These are phyloP conservation scores for Daldinia caldariorum DNA, from an alignment of 495 filamentous ascomycete species.

Conservation along the genomic window DNA sequence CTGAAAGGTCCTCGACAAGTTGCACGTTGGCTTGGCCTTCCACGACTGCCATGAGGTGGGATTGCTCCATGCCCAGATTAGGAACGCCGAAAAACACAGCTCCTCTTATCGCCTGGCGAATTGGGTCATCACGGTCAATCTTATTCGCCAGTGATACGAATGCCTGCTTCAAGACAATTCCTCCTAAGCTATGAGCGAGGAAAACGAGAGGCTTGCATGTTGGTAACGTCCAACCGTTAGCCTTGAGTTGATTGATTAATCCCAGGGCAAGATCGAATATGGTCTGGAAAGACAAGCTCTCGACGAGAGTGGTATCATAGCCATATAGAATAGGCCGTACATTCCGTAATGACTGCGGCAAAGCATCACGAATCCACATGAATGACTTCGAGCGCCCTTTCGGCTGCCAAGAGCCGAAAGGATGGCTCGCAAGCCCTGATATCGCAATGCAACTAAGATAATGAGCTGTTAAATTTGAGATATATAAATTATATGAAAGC, in stretches of 20 bases:
- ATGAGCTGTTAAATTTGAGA: not conserved
- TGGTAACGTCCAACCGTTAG: slow-evolving; percentile 11
- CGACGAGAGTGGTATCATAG: slow-evolving; percentile 23
- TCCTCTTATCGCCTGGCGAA: slow-evolving; percentile 34
- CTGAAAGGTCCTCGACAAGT: slow-evolving; percentile 24
- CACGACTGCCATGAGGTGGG: slow-evolving; percentile 34
- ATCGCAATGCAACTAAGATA: slow-evolving; percentile 35
- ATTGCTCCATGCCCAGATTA: slow-evolving; percentile 43
- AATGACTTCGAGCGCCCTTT: slow-evolving; percentile 34
- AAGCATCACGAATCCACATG: slow-evolving; percentile 52
- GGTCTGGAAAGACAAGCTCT: slow-evolving; percentile 32
- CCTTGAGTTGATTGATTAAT: slow-evolving; percentile 30
- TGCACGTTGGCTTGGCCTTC: slow-evolving; percentile 36
- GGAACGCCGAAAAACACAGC: slow-evolving; percentile 51
- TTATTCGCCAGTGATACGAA: slow-evolving; percentile 32
- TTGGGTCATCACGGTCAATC: slow-evolving; percentile 15
- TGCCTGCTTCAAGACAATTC: slow-evolving; percentile 48
- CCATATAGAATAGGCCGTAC: slow-evolving; percentile 27
- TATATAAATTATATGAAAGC: not conserved
- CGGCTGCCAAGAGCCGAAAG: slow-evolving; percentile 42
- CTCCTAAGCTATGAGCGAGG: slow-evolving; percentile 52
- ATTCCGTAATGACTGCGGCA: slow-evolving; percentile 32
- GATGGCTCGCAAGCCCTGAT: slow-evolving; percentile 41
- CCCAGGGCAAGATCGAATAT: slow-evolving; percentile 31
- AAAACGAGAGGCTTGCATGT: slow-evolving; percentile 43